Percentiles rank a stretch among this genome's conserved stretches.
Evolutionary conservation across 352 stramenopile species (phyloP).

Genomic region (Phytophthora crassamura): DNA sequence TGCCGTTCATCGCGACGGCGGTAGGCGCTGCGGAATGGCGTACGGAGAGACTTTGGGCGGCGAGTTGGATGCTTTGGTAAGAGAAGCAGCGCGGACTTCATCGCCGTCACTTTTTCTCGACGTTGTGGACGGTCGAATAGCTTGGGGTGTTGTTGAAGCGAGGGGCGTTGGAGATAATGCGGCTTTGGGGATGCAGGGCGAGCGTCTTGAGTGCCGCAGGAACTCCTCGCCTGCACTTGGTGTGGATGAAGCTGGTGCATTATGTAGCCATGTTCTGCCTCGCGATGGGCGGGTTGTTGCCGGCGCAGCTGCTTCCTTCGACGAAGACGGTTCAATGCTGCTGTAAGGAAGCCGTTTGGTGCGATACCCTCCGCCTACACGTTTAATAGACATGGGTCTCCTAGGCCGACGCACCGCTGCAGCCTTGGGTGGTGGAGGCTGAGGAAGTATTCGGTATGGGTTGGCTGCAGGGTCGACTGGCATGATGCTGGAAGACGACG

Average conservation of each 20-base stretch:
- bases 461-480: conserved; percentile 8
- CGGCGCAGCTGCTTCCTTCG: conserved; percentile 2
- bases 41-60: conserved; percentile 27
- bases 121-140: neutral
- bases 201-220: conserved; percentile 10
- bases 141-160: neutral
- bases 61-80: conserved; percentile 3
- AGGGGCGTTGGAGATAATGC: conserved; percentile 6
- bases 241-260: neutral
- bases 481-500: conserved; percentile 16
- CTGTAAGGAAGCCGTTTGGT: conserved; percentile 30
- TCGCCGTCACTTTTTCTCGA: conserved; percentile 4
- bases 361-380: conserved; percentile 68
- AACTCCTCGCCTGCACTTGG: conserved; percentile 8
- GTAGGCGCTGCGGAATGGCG: conserved; percentile 28
- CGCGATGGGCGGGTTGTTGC: neutral
- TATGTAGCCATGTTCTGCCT: conserved; percentile 4
- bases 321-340: conserved; percentile 8
- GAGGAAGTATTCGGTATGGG: conserved; percentile 9
- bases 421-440: conserved; percentile 20
- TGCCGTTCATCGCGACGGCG: neutral
- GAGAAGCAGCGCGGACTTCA: conserved; percentile 16
- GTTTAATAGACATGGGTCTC: conserved; percentile 46
- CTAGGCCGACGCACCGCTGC: conserved; percentile 7
- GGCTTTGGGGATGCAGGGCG: conserved; percentile 16